phyloP scores from a whole-genome alignment of 495 filamentous ascomycete species.

The Articulospora tetracladia region DNA sequence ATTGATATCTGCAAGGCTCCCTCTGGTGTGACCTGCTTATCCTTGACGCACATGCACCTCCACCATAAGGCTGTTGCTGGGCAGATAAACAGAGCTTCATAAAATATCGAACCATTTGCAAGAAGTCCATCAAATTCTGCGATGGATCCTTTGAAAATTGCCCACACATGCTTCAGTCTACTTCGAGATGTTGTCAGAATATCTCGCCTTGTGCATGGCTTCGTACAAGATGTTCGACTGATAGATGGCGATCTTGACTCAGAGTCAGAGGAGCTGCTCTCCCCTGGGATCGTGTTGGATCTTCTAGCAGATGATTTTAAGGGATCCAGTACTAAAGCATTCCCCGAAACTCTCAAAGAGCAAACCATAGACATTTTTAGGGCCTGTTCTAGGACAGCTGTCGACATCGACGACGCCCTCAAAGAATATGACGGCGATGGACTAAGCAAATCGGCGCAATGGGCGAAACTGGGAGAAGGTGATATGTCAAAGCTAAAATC shows the following conservation, averaged over 20 bases:
- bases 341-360: conserved; percentile 18
- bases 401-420: conserved; percentile 21
- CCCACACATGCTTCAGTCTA: conserved; percentile 36
- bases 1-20: too few species aligned
- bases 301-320: conserved; percentile 40
- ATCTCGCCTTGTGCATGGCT: neutral
- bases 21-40: too few species aligned
- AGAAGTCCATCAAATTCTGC: neutral
- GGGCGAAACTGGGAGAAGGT: conserved; percentile 18
- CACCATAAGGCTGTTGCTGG: too few species aligned
- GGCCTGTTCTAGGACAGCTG: conserved; percentile 24
- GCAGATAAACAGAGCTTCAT: too few species aligned
- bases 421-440: conserved; percentile 13
- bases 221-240: conserved; percentile 42
- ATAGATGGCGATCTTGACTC: conserved; percentile 40
- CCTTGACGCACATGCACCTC: too few species aligned
- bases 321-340: neutral
- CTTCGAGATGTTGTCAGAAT: conserved; percentile 28
- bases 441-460: conserved; percentile 16
- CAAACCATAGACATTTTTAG: conserved; percentile 25
- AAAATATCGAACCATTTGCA: neutral
- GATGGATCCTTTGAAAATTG: conserved; percentile 30
- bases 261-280: conserved; percentile 45
- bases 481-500: conserved; percentile 22
- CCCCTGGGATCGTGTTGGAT: conserved; percentile 39